Percentiles rank a stretch among this genome's conserved stretches.
These are phyloP conservation scores for Metschnikowia proteae DNA, from an alignment of 805 yeast species.

Conservation along the genomic window DNA sequence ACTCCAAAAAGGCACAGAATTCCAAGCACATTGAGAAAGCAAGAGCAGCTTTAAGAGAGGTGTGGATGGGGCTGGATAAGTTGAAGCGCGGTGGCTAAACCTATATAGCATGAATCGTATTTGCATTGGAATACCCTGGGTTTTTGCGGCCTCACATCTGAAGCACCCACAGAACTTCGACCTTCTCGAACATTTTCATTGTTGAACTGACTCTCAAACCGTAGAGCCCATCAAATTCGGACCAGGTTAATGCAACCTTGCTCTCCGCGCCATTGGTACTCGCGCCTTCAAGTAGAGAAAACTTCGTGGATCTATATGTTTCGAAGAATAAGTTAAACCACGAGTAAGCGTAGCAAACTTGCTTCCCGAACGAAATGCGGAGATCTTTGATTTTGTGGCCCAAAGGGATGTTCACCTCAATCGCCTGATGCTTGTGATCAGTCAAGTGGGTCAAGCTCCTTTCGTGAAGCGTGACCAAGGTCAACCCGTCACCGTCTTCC, in stretches of 20 bases:
- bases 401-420: slow-evolving; percentile 7
- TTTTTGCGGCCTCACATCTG: neutral
- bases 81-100: slow-evolving; percentile 26
- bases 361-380: slow-evolving; percentile 13
- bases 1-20: slow-evolving; percentile 18
- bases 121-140: slow-evolving; percentile 1
- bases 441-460: slow-evolving; percentile 1
- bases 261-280: neutral
- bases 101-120: neutral
- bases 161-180: slow-evolving; percentile 39
- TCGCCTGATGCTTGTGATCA: no score
- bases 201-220: slow-evolving; percentile 57
- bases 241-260: slow-evolving; percentile 21
- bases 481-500: slow-evolving; percentile 5
- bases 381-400: slow-evolving; percentile 15
- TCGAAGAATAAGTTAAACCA: slow-evolving; percentile 34
- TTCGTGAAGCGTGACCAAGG: slow-evolving; percentile 1
- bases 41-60: slow-evolving; percentile 23
- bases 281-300: slow-evolving; percentile 9
- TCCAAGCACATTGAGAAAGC: slow-evolving; percentile 22
- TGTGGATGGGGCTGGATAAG: slow-evolving; percentile 27
- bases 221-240: slow-evolving; percentile 61
- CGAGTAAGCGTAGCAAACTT: slow-evolving; percentile 18
- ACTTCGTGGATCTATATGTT: slow-evolving; percentile 3
- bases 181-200: slow-evolving; percentile 45